These are phyloP conservation scores for Parmelia sp. DNA, from an alignment of 495 filamentous ascomycete genomes.

Conservation along the genomic window DNA sequence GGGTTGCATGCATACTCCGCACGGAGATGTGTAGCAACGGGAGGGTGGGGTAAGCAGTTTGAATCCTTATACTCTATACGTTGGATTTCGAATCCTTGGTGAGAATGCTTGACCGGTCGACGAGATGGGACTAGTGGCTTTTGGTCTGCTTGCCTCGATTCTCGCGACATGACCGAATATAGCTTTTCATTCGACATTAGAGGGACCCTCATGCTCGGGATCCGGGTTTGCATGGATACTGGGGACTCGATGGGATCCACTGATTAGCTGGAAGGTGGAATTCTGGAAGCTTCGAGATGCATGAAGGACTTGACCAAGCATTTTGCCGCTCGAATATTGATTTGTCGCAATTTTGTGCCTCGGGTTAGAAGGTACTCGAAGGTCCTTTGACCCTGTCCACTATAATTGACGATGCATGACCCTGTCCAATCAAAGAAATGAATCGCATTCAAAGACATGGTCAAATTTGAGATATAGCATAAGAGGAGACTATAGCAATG, in stretches of 20 bases:
- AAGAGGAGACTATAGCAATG: too few relatives aligned
- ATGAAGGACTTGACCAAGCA: too few relatives aligned
- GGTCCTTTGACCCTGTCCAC: background rate
- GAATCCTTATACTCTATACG: background rate
- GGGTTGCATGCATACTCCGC: background rate
- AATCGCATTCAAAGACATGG: too few relatives aligned
- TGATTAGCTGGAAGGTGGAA: background rate
- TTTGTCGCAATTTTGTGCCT: background rate
- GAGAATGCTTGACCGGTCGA: too few relatives aligned
- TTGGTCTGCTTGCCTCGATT: too few relatives aligned
- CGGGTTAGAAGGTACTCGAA: background rate
- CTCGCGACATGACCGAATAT: too few relatives aligned
- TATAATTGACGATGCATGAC: background rate
- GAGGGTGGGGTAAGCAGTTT: background rate
- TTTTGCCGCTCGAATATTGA: too few relatives aligned
- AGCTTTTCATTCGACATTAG: background rate
- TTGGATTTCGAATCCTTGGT: too few relatives aligned
- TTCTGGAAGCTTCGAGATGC: background rate
- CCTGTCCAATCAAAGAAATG: background rate
- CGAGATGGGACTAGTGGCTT: too few relatives aligned
- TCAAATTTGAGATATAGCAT: background rate
- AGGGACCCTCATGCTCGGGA: background rate
- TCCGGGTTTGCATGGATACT: background rate
- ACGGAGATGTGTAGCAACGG: background rate
- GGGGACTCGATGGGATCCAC: background rate